phyloP scores from a whole-genome alignment of 495 filamentous ascomycete genomes.

The Neurospora sp. region DNA sequence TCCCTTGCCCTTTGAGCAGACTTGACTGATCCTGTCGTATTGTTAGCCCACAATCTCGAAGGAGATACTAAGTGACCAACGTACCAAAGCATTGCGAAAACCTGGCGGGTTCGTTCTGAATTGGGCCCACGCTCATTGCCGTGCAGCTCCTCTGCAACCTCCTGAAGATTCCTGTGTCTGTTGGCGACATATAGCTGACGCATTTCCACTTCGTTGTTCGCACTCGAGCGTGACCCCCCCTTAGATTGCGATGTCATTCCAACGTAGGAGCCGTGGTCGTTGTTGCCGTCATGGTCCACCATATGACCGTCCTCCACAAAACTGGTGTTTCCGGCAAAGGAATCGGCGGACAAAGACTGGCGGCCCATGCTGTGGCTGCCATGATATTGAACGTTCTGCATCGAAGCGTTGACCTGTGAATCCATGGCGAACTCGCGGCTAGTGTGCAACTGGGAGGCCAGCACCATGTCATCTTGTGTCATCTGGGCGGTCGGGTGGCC shows the following conservation, averaged over 20 bases:
- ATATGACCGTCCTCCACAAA: constrained; percentile 61
- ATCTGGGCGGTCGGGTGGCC: constrained; percentile 26
- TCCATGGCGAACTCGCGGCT: constrained; percentile 43
- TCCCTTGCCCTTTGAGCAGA: constrained; percentile 68
- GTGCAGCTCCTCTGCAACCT: constrained; percentile 70
- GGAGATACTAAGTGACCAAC: constrained; percentile 7
- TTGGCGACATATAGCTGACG: constrained; percentile 72
- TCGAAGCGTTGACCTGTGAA: constrained; percentile 39
- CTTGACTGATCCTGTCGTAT: constrained; percentile 61
- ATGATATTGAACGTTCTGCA: constrained; percentile 35
- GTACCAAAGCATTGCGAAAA: constrained; percentile 97
- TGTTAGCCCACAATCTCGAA: constrained; percentile 2
- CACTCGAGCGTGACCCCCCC: constrained; percentile 55
- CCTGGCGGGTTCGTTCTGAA: constrained; percentile 88
- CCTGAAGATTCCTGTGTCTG: constrained; percentile 60
- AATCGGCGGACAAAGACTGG: constrained; percentile 39
- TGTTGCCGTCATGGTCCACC: constrained; percentile 56
- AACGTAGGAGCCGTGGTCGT: constrained; percentile 52
- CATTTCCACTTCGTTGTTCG: constrained; percentile 87
- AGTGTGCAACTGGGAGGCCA: constrained; percentile 47
- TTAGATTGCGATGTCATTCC: constrained; percentile 41
- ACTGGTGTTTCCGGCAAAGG: constrained; percentile 48
- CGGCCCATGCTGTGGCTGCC: constrained; percentile 42
- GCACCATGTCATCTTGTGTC: constrained; percentile 59
- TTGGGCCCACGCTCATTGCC: constrained; percentile 57